Base-by-base conservation (phyloP, 495 filamentous ascomycete genomes). In the Xylaria intraflava region DNA sequence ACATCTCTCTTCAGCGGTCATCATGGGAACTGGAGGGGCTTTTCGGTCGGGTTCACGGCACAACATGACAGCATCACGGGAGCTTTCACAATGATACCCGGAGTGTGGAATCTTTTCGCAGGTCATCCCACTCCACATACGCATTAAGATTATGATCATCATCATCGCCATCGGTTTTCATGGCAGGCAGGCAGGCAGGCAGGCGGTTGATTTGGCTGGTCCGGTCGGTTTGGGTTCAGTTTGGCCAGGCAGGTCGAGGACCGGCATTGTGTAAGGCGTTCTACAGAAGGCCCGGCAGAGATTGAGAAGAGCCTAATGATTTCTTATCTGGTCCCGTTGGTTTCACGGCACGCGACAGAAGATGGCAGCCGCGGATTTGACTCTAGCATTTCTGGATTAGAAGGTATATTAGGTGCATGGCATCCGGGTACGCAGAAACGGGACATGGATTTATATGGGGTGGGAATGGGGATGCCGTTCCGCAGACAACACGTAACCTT, bases 31-130 rank as follows among this genome's bases (percentile, higher is more conserved):
- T 36, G 49, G 49, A 24, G 8, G 30, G 26, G 41, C 6, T 53
- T 43, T 53, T 46, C 48, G 54, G 41, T 51, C 26, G 39, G 38
- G 43, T 35, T 44, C 11, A 38, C 42, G 53, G 49, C 49, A 60
- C 41, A 58, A 17, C 62, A 65, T 26, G n/a, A 38, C 61, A 56
- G 59, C 69, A 66, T 66, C 55, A 62, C 36, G 57, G 58, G 56
- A 38, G 53, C 56, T 64, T 27, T 47, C 35, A 35, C 59, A 61
- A 54, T 69, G 69, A 71, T 71, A 71, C 69, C 67, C 69, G 67
- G 69, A 69, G 69, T 61, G 49, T 55, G 49, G 60, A 57, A 56
- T 58, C 54, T 53, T 46, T 61, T 63, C 19, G 51, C 46, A 44
- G 56, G 53, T 65, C 60, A 61, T 64, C 64, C 65, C 59, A 68